Evolutionary conservation across 2,329 filamentous ascomycete genomes (phyloP), one percentile per base, ranked within the genome.

Genomic region (Ceratocystis huliohia): DNA sequence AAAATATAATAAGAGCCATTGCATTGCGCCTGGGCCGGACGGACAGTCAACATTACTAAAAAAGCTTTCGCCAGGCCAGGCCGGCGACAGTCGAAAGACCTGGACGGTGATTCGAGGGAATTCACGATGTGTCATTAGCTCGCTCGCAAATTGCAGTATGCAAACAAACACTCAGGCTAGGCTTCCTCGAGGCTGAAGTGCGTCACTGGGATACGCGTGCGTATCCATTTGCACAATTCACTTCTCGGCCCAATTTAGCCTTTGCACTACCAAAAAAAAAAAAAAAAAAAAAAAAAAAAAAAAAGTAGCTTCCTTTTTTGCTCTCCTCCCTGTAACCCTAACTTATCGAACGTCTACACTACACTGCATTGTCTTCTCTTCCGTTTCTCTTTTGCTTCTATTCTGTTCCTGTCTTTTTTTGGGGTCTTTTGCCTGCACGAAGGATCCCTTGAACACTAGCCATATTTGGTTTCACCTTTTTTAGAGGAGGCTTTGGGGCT

Each of bases 381-480:
- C 37, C 13, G 45, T 17, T 46, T 63, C 41, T 25, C 25, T 22
- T 20, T 28, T 20, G 7, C 15, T 20, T 10, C 28, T 2, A n/a
- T n/a, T 62, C n/a, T 46, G 17, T 37, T 37, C 7, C 15, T 50
- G 45, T 63, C 45, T 50, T 63, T 63, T 63, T 45, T 17, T 30
- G 22, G 41, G 17, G 22, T 22, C 61, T 63, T 63, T 62, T 62
- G 30, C 28, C n/a, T 46, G 53, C 4, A 59, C n/a, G 28, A 17
- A 59, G 53, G 15, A 59, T 59, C 53, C 25, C 53, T 33, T 33
- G 13, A 28, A 17, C 28, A 17, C 25, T 33, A 33, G 53, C 53
- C 53, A 59, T 8, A 59, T 59, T 33, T 59, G 17, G 53, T 59
- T 59, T 59, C 53, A 59, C 22, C 53, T 59, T 33, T 30, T 33